Conservation (phyloP, 176 grass and related monocot genomes). For the Juncus inflexus region DNA sequence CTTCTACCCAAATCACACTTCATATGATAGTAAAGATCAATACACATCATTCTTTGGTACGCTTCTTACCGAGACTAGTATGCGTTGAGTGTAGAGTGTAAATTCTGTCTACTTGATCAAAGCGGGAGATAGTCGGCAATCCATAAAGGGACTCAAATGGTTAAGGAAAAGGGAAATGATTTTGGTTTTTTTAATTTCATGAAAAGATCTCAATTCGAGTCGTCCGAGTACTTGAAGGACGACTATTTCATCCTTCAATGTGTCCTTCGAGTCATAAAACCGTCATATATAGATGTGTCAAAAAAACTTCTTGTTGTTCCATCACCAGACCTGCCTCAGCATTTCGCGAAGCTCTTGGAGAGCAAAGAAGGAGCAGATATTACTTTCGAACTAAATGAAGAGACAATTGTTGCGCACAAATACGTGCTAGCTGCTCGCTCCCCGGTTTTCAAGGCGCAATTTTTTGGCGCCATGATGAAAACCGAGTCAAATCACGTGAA, state of each 20-base stretch:
- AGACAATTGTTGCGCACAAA: conserved; percentile 18
- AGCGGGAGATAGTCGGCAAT: neutral
- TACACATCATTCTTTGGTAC: neutral
- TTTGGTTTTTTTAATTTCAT: neutral
- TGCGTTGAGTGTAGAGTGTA: neutral
- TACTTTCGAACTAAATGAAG: conserved; percentile 1
- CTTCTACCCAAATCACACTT: too few relatives aligned
- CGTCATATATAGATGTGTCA: neutral
- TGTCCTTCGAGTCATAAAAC: conserved; percentile 10
- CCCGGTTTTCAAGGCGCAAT: conserved; percentile 40
- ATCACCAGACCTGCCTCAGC: neutral
- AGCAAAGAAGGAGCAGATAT: conserved; percentile 26
- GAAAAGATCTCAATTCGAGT: neutral
- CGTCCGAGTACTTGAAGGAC: conserved; percentile 17
- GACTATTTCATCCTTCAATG: conserved; percentile 24
- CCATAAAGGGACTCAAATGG: neutral
- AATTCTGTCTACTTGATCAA: neutral
- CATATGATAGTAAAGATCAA: too few relatives aligned
- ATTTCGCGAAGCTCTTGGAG: too few relatives aligned
- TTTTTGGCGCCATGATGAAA: conserved; percentile 38
- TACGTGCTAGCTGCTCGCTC: conserved; percentile 27
- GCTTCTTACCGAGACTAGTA: neutral
- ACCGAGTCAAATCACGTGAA: neutral
- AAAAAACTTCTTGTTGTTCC: neutral
- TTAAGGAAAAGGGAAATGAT: neutral